Evolutionary conservation across 208 protist genomes (phyloP), one percentile per base, ranked within the genome.

Genomic region (Trypanosomatidae sp.): DNA sequence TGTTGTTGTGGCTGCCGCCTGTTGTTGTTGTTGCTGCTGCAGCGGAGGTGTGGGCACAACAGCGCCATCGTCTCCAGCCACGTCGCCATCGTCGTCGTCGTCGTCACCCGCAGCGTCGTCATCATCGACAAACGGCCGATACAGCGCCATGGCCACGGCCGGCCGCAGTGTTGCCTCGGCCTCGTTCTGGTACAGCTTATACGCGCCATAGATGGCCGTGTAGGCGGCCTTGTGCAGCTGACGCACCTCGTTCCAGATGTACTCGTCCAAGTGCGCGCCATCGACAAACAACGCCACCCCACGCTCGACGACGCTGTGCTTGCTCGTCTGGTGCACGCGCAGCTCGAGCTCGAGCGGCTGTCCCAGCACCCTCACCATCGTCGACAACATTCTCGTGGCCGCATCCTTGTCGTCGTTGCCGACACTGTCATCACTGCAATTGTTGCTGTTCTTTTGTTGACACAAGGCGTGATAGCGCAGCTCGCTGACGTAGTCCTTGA

Each of bases 401-500:
- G 8, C 15, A 11, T 16, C 21, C 11, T 1, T 22, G 15, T 28
- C 43, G 13, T 8, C 30, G 10, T 7, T 11, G 13, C 25, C 30
- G 15, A 3, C 26, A 45, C 30, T 22, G 8, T 28, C 22, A 48
- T 47, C 43, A 43, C 30, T n/a, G n/a, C 43, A 46, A 13, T 28
- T 5, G 1, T 16, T 48, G 24, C n/a, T 10, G 20, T 18, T 25
- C 15, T 18, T 37, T 23, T 48, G 30, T 18, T 3, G 15, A 6
- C 1, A 11, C 33, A 2, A 48, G n/a, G 27, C 19, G 25, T 16
- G 3, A 20, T 48, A 0, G 30, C 13, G 25, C 8, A 47, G 27
- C 48, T 71, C 66, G 19, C 43, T 67, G 8, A 81, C 54, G 38
- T 70, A 76, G 39, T 88, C 79, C 22, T 79, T 77, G 0, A 88